Percentiles rank a stretch among this genome's conserved stretches.
These are phyloP conservation scores for Heliosperma pusillum DNA, from an alignment of 148 eudicot species.

Conservation along the genomic window DNA sequence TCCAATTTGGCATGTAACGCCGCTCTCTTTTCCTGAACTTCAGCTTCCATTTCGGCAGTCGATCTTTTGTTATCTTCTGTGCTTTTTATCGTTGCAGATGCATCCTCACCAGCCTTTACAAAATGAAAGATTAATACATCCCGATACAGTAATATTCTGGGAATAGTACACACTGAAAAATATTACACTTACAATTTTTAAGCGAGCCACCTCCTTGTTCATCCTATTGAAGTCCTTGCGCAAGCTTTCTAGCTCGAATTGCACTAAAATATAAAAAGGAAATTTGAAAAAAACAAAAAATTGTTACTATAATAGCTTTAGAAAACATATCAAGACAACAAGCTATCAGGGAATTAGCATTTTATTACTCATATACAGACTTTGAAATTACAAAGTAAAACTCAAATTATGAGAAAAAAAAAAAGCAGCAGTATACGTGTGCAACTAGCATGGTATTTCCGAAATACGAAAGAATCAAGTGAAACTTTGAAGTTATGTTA, in stretches of 20 bases:
- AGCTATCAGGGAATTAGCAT: not conserved
- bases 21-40: constrained; percentile 63
- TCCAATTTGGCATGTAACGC: constrained; percentile 55
- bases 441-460: not conserved
- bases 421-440: not conserved
- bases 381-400: not conserved
- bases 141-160: constrained; percentile 2
- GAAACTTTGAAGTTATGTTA: not conserved
- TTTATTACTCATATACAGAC: not conserved
- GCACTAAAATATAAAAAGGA: constrained; percentile 41
- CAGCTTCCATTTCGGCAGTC: constrained; percentile 48
- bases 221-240: constrained; percentile 68
- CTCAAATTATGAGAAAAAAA: too few relatives aligned
- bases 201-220: constrained; percentile 56
- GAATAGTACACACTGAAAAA: not conserved
- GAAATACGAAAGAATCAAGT: not conserved
- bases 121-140: constrained; percentile 8
- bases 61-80: constrained; percentile 63
- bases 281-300: too few relatives aligned
- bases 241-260: constrained; percentile 70
- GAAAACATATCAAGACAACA: not conserved
- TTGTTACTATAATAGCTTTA: not conserved
- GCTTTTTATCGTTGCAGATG: constrained; percentile 50
- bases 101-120: constrained; percentile 63
- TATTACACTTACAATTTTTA: constrained; percentile 61